phyloP scores from a whole-genome alignment of 2,329 filamentous ascomycete species.

The Coniochaeta sp. region DNA sequence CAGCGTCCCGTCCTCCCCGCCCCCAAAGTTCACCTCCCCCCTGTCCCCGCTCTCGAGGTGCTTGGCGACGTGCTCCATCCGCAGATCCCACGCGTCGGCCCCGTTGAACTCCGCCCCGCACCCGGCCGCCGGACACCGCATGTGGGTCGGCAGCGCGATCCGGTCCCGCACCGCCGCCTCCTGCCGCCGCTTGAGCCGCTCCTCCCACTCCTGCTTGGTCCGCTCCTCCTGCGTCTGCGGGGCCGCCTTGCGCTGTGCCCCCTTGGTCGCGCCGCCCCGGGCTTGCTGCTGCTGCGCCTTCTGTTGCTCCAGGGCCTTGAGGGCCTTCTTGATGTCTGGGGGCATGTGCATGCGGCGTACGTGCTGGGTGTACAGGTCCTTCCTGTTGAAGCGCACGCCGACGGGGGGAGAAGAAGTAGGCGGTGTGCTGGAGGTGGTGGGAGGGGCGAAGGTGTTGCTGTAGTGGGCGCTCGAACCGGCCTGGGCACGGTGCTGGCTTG shows the following conservation, averaged over 20 bases:
- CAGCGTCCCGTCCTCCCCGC: constrained; percentile 27
- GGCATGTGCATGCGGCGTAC: constrained; percentile 76
- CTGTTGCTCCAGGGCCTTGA: constrained; percentile 13
- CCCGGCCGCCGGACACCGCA: constrained; percentile 52
- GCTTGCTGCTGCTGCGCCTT: constrained; percentile 11
- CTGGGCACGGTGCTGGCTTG: neutral
- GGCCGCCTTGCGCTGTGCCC: constrained; percentile 30
- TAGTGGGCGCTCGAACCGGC: constrained; percentile 2
- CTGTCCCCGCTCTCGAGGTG: constrained; percentile 58
- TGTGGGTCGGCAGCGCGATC: constrained; percentile 52
- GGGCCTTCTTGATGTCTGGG: constrained; percentile 28
- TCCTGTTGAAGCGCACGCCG: constrained; percentile 73
- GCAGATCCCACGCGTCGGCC: constrained; percentile 62
- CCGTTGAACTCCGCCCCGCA: constrained; percentile 58
- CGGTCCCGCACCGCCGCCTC: constrained; percentile 51
- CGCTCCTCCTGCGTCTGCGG: neutral
- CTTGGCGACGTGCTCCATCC: constrained; percentile 80
- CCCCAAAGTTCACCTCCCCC: constrained; percentile 29
- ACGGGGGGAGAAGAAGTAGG: constrained; percentile 5
- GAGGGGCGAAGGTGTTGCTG: constrained; percentile 2
- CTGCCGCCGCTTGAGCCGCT: constrained; percentile 48
- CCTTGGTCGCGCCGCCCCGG: neutral
- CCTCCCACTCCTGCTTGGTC: constrained; percentile 31
- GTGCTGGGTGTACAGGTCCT: constrained; percentile 87
- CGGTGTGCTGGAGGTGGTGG: neutral